phyloP scores from a whole-genome alignment of 1,139 yeast species.

The Candida albicans region DNA sequence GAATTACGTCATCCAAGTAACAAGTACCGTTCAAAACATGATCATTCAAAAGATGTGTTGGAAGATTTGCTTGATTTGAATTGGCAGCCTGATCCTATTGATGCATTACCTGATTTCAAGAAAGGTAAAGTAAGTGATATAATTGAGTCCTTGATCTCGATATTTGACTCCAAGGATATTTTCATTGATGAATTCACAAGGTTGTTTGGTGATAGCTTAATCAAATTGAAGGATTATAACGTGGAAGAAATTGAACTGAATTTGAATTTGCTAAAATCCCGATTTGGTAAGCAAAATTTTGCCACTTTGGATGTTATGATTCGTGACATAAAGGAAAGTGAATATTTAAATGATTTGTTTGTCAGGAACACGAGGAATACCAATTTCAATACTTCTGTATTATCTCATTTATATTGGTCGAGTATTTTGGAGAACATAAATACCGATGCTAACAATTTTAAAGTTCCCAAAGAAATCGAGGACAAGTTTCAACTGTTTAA shows the following conservation, averaged over 20 bases:
- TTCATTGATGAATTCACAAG: slow-evolving; percentile 71
- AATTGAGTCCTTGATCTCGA: slow-evolving; percentile 68
- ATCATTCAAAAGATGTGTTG: slow-evolving; percentile 10
- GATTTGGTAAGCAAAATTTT: slow-evolving; percentile 69
- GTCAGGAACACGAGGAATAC: neutral
- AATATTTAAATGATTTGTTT: slow-evolving; percentile 11
- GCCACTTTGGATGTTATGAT: slow-evolving; percentile 83
- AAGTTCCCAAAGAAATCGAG: slow-evolving; percentile 45
- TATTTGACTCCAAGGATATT: slow-evolving; percentile 76
- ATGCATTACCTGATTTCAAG: slow-evolving; percentile 83
- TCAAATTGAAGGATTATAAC: slow-evolving; percentile 48
- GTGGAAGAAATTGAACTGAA: slow-evolving; percentile 41
- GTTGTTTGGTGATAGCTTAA: slow-evolving; percentile 62
- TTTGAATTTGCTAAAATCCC: slow-evolving; percentile 54
- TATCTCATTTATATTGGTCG: slow-evolving; percentile 57
- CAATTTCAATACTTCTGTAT: slow-evolving; percentile 35
- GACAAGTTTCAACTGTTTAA: slow-evolving; percentile 44
- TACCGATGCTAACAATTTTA: slow-evolving; percentile 38
- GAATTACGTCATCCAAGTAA: slow-evolving; percentile 37
- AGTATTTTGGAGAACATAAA: slow-evolving; percentile 30
- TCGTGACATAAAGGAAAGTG: slow-evolving; percentile 64
- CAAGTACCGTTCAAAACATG: slow-evolving; percentile 11
- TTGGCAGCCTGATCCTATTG: slow-evolving; percentile 94
- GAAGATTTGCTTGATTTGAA: slow-evolving; percentile 49
- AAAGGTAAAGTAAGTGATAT: slow-evolving; percentile 65